Percentiles rank a stretch among this genome's conserved stretches.
These are phyloP conservation scores for Lignosus rhinocerotis DNA, from an alignment of 1,284 basidiomycete genomes.

Conservation along the genomic window DNA sequence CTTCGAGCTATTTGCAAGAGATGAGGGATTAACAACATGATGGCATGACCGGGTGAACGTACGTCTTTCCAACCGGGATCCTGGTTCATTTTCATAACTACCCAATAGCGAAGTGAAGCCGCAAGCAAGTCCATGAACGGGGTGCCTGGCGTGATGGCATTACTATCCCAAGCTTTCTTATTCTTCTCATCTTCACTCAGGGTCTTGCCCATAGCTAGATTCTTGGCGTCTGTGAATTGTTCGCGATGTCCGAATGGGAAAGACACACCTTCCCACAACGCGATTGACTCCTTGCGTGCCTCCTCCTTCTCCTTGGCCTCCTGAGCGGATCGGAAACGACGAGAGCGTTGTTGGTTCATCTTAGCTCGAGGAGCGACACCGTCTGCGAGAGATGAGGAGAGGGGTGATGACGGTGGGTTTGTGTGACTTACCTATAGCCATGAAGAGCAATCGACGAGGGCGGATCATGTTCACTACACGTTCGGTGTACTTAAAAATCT, in stretches of 20 bases:
- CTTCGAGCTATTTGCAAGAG: conserved; percentile 66
- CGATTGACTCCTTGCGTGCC: conserved; percentile 78
- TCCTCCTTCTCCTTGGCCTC: conserved; percentile 95
- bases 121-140: conserved; percentile 98
- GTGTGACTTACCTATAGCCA: conserved; percentile 84
- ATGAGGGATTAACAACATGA: conserved; percentile 13
- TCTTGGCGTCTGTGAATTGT: conserved; percentile 2
- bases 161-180: conserved; percentile 94
- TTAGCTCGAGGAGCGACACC: conserved; percentile 98
- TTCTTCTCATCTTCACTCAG: conserved; percentile 84
- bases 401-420: not conserved
- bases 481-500: conserved; percentile 97
- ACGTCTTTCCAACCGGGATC: conserved; percentile 97
- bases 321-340: conserved; percentile 93
- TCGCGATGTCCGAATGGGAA: not conserved
- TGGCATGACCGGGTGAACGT: conserved; percentile 28
- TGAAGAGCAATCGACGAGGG: conserved; percentile 93
- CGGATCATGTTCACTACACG: conserved; percentile 97
- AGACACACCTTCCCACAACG: conserved; percentile 78
- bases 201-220: conserved; percentile 86
- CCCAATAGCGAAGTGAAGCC: conserved; percentile 91
- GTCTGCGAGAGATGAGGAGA: conserved; percentile 48
- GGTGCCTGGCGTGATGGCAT: conserved; percentile 98
- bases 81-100: conserved; percentile 91
- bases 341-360: conserved; percentile 98